Evolutionary conservation across 306 rosid genomes (phyloP).

Genomic region (Vigna unguiculata): DNA sequence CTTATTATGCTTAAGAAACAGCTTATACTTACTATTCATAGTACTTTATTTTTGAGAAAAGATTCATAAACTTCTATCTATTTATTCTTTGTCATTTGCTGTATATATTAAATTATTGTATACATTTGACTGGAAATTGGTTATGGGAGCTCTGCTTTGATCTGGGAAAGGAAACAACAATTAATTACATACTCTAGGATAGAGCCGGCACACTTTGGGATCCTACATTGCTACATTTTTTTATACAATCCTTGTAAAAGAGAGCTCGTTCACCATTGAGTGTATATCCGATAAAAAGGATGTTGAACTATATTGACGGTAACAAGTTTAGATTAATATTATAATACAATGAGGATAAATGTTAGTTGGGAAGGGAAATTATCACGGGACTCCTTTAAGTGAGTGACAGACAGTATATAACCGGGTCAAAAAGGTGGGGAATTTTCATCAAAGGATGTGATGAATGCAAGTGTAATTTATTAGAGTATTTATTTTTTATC

Average conservation of each 20-base stretch:
- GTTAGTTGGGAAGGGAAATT: not conserved
- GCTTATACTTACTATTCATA: not conserved
- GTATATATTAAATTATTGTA: constrained; percentile 30
- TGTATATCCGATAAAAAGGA: not conserved
- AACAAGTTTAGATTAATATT: not conserved
- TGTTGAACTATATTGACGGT: not conserved
- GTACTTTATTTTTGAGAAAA: constrained; percentile 27
- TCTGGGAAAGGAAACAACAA: constrained; percentile 8
- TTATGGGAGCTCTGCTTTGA: not conserved
- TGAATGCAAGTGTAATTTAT: no score
- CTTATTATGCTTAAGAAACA: constrained; percentile 11
- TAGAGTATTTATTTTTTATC: no score
- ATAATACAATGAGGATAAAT: not conserved
- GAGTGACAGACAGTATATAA: not conserved
- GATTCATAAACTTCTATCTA: not conserved
- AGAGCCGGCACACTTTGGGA: not conserved
- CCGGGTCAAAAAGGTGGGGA: no score
- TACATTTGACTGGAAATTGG: constrained; percentile 24
- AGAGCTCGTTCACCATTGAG: not conserved
- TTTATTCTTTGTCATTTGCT: not conserved
- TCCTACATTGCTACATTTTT: not conserved
- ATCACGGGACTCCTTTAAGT: not conserved
- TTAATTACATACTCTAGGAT: constrained; percentile 20
- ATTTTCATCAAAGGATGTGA: no score
- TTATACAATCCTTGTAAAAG: not conserved